Evolutionary conservation across 805 yeast species (phyloP), one percentile per base, ranked within the genome.

Genomic region (Maudiozyma barnettii): DNA sequence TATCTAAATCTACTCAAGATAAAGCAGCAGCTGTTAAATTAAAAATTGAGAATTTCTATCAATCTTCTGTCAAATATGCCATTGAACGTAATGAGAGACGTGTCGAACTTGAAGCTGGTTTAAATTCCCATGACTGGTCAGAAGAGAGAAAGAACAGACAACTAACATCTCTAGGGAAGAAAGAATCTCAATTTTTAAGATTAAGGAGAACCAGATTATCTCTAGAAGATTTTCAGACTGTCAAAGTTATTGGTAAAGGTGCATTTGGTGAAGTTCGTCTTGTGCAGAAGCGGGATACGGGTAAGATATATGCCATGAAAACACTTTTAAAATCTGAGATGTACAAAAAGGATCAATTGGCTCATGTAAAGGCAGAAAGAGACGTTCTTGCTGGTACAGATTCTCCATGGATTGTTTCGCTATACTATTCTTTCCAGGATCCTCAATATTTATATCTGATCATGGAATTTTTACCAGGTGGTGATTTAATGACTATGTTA

Each of bases 191-290:
- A 51, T 89, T 85, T 56, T 70, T 90, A 60, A 76, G 97, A 52
- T 73, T 89, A 47, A 72, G 96, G 55, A 77, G 97, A 64, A 89
- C 96, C 0, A 77, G 89, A 59, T 71, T 89, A 46, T 76, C 88
- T 1, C 70, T 88, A 39, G 93, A 84, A 38, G 97, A 89, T 67
- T 86, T 89, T 67, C 77, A 73, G 49, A 89, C 96, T 1, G 95
- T 89, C 46, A 88, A 88, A 66, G 96, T 77, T 39, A 77, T 80
- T 54, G 99, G 99, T 44, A 93, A 93, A 64, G 99, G 99, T 53
- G 96, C 99, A 0, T 93, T 93, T 70, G 99, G 99, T 51, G 97
- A 89, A 61, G 99, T 93, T 33, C 77, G 97, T 52, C 72, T 93
- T 46, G 98, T 93, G 13, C 97, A 93, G 61, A 91, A 90, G 71